Conservation (phyloP, 164 flowering plant genomes). For the Vitis cinerea region DNA sequence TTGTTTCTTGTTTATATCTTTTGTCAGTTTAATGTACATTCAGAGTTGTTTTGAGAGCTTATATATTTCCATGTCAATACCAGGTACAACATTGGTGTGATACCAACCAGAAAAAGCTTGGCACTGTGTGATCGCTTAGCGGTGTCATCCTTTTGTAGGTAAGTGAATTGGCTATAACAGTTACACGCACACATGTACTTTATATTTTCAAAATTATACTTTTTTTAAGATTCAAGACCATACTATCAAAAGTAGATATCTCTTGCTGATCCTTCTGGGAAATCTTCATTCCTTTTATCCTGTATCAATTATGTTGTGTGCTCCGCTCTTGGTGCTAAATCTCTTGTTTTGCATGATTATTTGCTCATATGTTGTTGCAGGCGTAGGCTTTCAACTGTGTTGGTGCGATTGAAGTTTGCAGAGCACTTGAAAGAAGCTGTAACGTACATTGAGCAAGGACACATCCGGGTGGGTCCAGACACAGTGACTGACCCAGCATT, state of each 20-base stretch:
- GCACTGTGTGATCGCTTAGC: constrained; percentile 72
- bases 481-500: constrained; percentile 92
- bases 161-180: constrained; percentile 8
- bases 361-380: constrained; percentile 28
- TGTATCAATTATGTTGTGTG: background rate
- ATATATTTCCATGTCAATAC: constrained; percentile 19
- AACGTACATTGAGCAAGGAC: constrained; percentile 92
- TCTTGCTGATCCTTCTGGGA: background rate
- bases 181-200: too few species aligned
- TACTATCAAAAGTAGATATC: background rate
- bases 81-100: constrained; percentile 92
- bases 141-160: constrained; percentile 94
- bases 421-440: constrained; percentile 85
- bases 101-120: constrained; percentile 75
- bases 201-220: too few species aligned
- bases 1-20: too few species aligned
- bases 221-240: too few species aligned
- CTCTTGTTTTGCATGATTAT: background rate
- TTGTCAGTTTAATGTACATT: too few species aligned
- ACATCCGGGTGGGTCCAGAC: constrained; percentile 90
- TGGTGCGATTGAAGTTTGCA: constrained; percentile 74
- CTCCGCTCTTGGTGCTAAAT: background rate
- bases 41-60: background rate
- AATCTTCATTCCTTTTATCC: background rate
- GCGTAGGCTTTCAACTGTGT: constrained; percentile 67